Base-by-base conservation (phyloP, 257 asterid species). In the Plantago elongata region DNA sequence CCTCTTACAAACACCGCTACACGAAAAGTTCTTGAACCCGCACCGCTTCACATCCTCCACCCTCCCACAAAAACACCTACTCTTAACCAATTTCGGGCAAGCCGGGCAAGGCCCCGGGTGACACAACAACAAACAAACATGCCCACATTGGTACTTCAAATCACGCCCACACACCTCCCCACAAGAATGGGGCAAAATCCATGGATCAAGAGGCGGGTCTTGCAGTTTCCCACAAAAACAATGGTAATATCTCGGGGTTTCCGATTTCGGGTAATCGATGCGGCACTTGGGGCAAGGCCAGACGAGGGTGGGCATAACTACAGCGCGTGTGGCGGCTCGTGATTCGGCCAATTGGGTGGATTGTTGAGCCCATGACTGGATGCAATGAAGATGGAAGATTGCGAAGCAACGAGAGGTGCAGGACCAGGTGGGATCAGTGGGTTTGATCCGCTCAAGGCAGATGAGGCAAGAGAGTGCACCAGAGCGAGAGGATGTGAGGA, bases 251-350 rank as follows among this genome's bases (percentile, higher is more conserved):
- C 77, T 83, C 8, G 98, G 98, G 49, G 84, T 88, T 61, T 77
- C 78, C 61, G 79, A 55, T 67, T 83, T 83, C 22, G 78, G 77
- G 70, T 86, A 91, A 69, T 91, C 96, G 11, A 74, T 74, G 59
- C 98, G 89, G 75, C 98, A 91, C 69, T 88, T 88, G 61, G 98
- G 98, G 73, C 98, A 91, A 70, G 95, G 96, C 98, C 96, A 91
- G 22, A 72, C 73, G 34, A 83, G 75, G 43, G 81, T 75, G 14
- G 85, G 72, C 7, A 75, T 58, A 5, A 77, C 79, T 50, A 79
- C 83, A 27, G 95, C 96, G 45, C 98, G 96, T 38, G 88, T 15
- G 64, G 76, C 64, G 27, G 98, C 98, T 29, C 98, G 87, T 46
- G 88, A 79, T 50, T 85, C 88, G 44, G 98, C 81, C 48, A 81